Conservation (phyloP, 345 rosid genomes). For the Rhizophora mangle region DNA sequence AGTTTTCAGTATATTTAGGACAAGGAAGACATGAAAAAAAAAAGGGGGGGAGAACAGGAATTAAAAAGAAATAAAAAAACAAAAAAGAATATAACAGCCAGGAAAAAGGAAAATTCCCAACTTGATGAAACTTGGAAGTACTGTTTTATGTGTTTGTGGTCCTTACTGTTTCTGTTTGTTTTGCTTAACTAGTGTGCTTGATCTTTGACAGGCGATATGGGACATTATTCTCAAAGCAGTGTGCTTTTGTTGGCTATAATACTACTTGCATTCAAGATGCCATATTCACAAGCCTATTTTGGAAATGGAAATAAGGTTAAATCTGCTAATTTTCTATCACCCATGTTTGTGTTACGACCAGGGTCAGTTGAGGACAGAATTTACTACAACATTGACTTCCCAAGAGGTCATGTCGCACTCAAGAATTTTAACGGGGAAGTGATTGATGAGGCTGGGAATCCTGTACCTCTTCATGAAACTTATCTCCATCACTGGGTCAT, state of each 20-base stretch:
- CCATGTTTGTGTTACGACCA: conserved; percentile 63
- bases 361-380: conserved; percentile 62
- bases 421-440: conserved; percentile 71
- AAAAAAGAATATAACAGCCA: too few species aligned
- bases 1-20: too few species aligned
- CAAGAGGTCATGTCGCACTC: conserved; percentile 74
- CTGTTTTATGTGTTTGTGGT: neutral
- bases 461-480: conserved; percentile 74
- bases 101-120: neutral
- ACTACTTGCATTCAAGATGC: neutral
- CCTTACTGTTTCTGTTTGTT: neutral
- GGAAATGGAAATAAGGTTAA: conserved; percentile 34
- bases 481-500: conserved; percentile 92
- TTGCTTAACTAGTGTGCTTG: neutral
- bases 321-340: conserved; percentile 60
- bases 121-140: neutral
- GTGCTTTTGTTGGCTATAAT: neutral
- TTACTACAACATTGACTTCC: conserved; percentile 61
- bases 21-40: too few species aligned
- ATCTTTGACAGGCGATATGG: conserved; percentile 21
- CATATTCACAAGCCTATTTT: conserved; percentile 11
- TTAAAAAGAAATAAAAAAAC: too few species aligned
- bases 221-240: conserved; percentile 1
- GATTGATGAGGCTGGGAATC: conserved; percentile 60
- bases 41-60: too few species aligned